Conservation (phyloP, 148 eudicot genomes). For the Chenopodium album region DNA sequence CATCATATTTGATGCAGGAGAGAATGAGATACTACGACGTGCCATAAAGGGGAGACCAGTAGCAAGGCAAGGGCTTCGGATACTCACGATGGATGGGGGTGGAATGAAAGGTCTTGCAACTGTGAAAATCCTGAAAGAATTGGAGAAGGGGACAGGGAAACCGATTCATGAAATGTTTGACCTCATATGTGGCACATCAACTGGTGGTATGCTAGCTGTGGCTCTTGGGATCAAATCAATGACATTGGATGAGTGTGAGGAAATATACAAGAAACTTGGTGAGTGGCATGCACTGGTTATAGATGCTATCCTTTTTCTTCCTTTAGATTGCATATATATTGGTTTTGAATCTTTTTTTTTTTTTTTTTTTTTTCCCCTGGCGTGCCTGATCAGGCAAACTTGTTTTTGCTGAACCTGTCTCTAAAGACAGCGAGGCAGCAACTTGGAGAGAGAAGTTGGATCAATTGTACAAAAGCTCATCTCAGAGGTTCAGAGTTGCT, state of each 20-base stretch:
- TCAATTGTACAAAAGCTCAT: conserved; percentile 96
- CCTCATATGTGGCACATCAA: conserved; percentile 98
- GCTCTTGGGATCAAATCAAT: conserved; percentile 92
- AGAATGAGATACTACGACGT: conserved; percentile 89
- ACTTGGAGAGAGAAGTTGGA: conserved; percentile 98
- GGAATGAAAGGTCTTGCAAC: conserved; percentile 99
- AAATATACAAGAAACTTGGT: conserved; percentile 97
- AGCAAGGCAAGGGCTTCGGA: conserved; percentile 92
- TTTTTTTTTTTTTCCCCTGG: not conserved
- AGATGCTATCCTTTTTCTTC: conserved; percentile 1
- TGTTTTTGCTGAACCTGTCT: conserved; percentile 92
- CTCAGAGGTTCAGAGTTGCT: conserved; percentile 94
- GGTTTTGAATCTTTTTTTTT: not conserved
- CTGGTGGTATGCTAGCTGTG: conserved; percentile 99
- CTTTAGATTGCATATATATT: not conserved
- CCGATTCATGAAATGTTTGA: conserved; percentile 98
- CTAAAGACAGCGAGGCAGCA: conserved; percentile 91
- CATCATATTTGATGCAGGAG: conserved; percentile 49
- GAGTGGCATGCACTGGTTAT: conserved; percentile 26
- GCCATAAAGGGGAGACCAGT: conserved; percentile 81
- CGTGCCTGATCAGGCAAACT: conserved; percentile 67
- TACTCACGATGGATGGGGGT: conserved; percentile 99
- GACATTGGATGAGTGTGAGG: conserved; percentile 95
- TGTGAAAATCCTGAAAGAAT: conserved; percentile 84
- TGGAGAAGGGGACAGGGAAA: conserved; percentile 91